Evolutionary conservation across 2,329 filamentous ascomycete species (phyloP), one percentile per base, ranked within the genome.

Genomic region (Sphaerulina vaccinii): DNA sequence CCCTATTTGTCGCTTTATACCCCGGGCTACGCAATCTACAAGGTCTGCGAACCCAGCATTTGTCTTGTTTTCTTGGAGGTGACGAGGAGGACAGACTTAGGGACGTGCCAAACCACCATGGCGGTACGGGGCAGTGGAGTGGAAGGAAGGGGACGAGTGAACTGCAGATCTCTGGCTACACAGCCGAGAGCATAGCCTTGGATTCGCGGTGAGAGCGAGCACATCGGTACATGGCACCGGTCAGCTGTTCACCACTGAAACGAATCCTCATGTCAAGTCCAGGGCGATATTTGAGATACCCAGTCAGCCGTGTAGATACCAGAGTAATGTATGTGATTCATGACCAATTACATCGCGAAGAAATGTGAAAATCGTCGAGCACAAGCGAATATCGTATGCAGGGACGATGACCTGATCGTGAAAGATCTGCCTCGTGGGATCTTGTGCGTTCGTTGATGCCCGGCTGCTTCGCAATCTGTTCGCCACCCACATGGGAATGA

Each of bases 1-100:
- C 19, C 37, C 13, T 11, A 36, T 39, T 23, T 51, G 49, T 45
- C 35, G 43, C 43, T 46, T 45, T 45, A 51, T 51, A 51, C 49
- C 49, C 48, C 40, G 23, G 35, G 40, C 42, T 38, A 11, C n/a
- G n/a, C 11, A 16, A n/a, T 3, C 3, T 11, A 3, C n/a, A 13
- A 18, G n/a, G 13, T 32, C 36, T 15, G 38, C 21, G 29, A 49
- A 38, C 29, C 27, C 47, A 36, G 47, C 47, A 29, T 41, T 50
- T 43, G 33, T 49, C 32, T 27, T 24, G 16, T 18, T 39, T 18
- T 39, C 7, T 16, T 16, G 7, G 11, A 23, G 13, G 18, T 22
- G 38, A 19, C 38, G 21, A 41, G 18, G 38, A 41, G 38, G 16
- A 39, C 3, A 18, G 19, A 39, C 37, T 22, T 6, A 21, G 37